Percentiles rank a stretch among this genome's conserved stretches.
Evolutionary conservation across 2,329 filamentous ascomycete genomes (phyloP).

Genomic region (Magnaporthiopsis incrustans): DNA sequence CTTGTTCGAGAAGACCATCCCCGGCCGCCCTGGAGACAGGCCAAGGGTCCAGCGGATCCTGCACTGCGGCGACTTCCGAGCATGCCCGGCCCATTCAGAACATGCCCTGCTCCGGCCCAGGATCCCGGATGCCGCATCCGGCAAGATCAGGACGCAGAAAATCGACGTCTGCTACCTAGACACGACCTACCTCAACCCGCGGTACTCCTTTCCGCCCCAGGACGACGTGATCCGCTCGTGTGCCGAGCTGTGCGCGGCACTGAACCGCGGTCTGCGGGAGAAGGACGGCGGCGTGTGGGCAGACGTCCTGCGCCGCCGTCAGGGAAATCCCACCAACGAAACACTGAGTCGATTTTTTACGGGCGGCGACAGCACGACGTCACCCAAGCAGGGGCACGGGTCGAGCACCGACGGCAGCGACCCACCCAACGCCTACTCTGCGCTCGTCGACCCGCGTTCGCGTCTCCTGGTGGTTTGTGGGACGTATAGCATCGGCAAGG

Average conservation of each 20-base stretch:
- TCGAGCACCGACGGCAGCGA: conserved; percentile 16
- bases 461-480: conserved; percentile 86
- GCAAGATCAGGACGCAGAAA: conserved; percentile 69
- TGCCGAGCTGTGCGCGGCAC: conserved; percentile 69
- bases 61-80: conserved; percentile 93
- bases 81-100: conserved; percentile 73
- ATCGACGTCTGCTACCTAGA: conserved; percentile 96
- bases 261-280: conserved; percentile 25
- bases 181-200: conserved; percentile 92
- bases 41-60: conserved; percentile 68
- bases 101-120: conserved; percentile 79
- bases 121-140: conserved; percentile 58
- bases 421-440: conserved; percentile 14
- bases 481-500: conserved; percentile 97
- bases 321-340: conserved; percentile 28
- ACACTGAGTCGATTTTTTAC: conserved; percentile 46
- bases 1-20: conserved; percentile 74
- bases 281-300: conserved; percentile 39
- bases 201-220: conserved; percentile 89
- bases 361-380: not conserved
- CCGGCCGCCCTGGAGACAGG: conserved; percentile 34
- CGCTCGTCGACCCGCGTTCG: conserved; percentile 31
- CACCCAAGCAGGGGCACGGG: not conserved
- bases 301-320: conserved; percentile 27
- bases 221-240: conserved; percentile 81